Base-by-base conservation (phyloP, 208 protist species). In the Crithidia bombi region DNA sequence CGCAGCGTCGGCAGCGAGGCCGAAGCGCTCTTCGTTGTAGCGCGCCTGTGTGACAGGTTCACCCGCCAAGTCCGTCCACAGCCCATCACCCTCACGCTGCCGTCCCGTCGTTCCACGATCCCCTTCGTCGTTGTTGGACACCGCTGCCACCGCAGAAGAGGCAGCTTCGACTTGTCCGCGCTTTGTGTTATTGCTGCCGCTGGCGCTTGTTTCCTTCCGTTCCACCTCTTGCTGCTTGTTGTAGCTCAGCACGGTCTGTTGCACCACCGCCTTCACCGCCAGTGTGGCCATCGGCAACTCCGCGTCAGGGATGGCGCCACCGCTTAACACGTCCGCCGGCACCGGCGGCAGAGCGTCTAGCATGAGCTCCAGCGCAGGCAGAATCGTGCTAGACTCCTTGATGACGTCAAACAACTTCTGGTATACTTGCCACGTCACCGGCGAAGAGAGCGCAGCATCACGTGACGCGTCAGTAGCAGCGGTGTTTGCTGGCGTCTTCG, bases 341-440 rank as follows among this genome's bases (percentile, higher is more conserved):
- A 78, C 82, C 32, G 79, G 79, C 26, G 79, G 73, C 39, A 79
- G 62, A 11, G 88, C 69, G 44, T 76, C 71, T 17, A 91, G 58
- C 12, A 78, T 71, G 21, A 90, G 71, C 56, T 76, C 47, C 73
- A 93, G 79, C 26, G 74, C 82, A 12, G 58, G 72, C 57, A 81
- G 35, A 32, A 87, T 75, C 32, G 11, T 52, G 36, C 91, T 81
- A n/a, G 64, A 76, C 63, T 91, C 88, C 9, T 50, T 77, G 56
- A 93, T 73, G 19, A 93, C 64, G 54, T 93, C 85, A 65, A 93
- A 83, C 19, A 91, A 26, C 32, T 82, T 89, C 50, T 87, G 72
- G 52, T 88, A 93, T 17, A 82, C 76, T 36, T 88, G 81, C 82
- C 85, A 93, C 35, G 76, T 77, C 36, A 90, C 65, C 30, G 64